Evolutionary conservation across 176 grass and related monocot genomes (phyloP).

Genomic region (Metroxylon sagu): DNA sequence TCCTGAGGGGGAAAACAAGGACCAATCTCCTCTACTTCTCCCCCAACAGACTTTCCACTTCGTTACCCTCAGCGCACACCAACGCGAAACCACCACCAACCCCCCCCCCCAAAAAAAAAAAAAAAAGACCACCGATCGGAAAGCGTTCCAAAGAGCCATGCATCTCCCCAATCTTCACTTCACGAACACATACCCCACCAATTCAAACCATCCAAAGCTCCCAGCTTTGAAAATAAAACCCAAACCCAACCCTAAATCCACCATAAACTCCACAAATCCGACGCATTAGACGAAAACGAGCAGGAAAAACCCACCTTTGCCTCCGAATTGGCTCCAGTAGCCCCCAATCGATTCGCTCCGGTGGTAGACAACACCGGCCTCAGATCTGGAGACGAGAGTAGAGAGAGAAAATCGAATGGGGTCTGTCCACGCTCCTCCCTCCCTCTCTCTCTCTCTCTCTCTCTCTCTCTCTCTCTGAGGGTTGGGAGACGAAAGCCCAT

Average conservation of each 20-base stretch:
- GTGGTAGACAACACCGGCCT: background rate
- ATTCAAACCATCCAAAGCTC: background rate
- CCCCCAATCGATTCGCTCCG: background rate
- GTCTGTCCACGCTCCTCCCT: background rate
- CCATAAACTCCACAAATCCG: background rate
- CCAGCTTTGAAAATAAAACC: too few relatives aligned
- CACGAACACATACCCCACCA: background rate
- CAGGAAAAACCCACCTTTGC: conserved; percentile 1
- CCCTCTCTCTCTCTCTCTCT: background rate
- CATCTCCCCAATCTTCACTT: too few relatives aligned
- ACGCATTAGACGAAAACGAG: background rate
- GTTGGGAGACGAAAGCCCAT: background rate
- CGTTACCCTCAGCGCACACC: too few relatives aligned
- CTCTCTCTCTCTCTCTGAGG: background rate
- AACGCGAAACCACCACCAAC: too few relatives aligned
- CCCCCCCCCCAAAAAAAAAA: too few relatives aligned
- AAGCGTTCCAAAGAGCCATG: too few relatives aligned
- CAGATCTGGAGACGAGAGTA: too few relatives aligned
- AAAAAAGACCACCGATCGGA: too few relatives aligned
- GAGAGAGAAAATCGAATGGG: background rate
- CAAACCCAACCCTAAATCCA: too few relatives aligned
- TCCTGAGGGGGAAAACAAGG: too few relatives aligned
- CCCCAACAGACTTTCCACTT: too few relatives aligned
- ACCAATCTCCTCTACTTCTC: too few relatives aligned
- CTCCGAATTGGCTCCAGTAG: background rate